Percentiles rank a stretch among this genome's conserved stretches.
These are phyloP conservation scores for Nannochloris sp. DNA, from an alignment of 139 green algal genomes.

Conservation along the genomic window DNA sequence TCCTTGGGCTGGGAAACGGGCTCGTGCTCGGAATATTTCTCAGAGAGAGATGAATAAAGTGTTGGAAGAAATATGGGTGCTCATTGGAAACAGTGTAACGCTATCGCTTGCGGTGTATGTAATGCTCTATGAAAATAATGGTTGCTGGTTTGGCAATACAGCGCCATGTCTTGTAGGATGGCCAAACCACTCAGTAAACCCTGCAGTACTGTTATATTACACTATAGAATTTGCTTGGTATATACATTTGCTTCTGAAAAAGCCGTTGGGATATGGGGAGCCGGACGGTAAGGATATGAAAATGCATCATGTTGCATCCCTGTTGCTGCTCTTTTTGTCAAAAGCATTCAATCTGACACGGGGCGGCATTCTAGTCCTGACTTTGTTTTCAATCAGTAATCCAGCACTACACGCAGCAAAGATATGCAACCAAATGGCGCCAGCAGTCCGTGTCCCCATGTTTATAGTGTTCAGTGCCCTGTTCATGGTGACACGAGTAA, in stretches of 20 bases:
- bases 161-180: conserved; percentile 18
- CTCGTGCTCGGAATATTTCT: not conserved
- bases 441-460: not conserved
- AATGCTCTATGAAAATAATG: conserved; percentile 17
- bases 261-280: conserved; percentile 10
- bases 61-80: conserved; percentile 24
- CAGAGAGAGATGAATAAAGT: conserved; percentile 7
- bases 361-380: conserved; percentile 15
- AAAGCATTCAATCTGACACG: conserved; percentile 12
- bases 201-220: conserved; percentile 19
- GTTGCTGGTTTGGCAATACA: conserved; percentile 12
- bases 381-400: conserved; percentile 21
- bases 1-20: not conserved
- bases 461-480: conserved; percentile 15
- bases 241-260: conserved; percentile 27
- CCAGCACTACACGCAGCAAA: conserved; percentile 25
- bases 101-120: conserved; percentile 5
- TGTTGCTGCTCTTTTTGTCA: conserved; percentile 18
- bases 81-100: conserved; percentile 10
- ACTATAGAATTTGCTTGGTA: conserved; percentile 27
- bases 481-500: conserved; percentile 18
- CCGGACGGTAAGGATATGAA: conserved; percentile 21
- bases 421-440: conserved; percentile 22
- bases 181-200: conserved; percentile 10
- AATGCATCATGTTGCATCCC: conserved; percentile 19